Evolutionary conservation across 768 basidiomycete genomes (phyloP).

Genomic region (Coprinopsis sp.): DNA sequence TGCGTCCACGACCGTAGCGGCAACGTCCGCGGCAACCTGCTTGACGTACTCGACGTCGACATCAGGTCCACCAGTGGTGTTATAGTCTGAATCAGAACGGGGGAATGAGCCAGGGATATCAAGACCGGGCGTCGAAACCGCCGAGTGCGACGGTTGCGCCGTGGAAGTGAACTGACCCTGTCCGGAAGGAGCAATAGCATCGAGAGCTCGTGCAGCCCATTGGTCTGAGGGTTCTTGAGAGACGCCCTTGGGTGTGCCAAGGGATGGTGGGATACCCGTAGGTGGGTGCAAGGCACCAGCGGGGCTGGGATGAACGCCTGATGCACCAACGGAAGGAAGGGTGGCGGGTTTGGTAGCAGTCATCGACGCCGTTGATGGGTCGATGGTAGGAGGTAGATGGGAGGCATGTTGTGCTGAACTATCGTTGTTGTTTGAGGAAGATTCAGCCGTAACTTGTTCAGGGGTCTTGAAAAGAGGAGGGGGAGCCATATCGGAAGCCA

Average conservation of each 20-base stretch:
- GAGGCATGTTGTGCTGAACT: too few relatives aligned
- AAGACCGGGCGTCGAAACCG: slow-evolving; percentile 7
- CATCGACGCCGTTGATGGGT: too few relatives aligned
- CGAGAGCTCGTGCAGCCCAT: slow-evolving; percentile 1
- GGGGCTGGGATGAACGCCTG: background rate
- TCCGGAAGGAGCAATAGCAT: background rate
- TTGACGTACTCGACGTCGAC: slow-evolving; percentile 1
- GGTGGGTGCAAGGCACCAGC: background rate
- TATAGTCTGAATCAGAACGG: background rate
- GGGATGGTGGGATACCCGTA: background rate
- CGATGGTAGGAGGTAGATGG: too few relatives aligned
- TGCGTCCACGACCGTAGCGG: background rate
- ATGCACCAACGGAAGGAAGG: too few relatives aligned
- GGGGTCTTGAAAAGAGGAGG: too few relatives aligned
- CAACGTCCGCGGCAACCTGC: background rate
- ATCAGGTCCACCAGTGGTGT: background rate
- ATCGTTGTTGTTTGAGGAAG: too few relatives aligned
- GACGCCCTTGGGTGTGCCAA: slow-evolving; percentile 3
- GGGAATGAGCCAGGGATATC: slow-evolving; percentile 7
- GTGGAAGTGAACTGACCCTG: background rate
- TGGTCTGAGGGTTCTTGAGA: slow-evolving; percentile 3
- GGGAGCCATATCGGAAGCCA: too few relatives aligned
- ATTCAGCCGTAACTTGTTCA: too few relatives aligned
- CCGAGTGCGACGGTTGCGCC: background rate
- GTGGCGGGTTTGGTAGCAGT: too few relatives aligned